Base-by-base conservation (phyloP, 352 stramenopile species). In the Peronospora destructor region DNA sequence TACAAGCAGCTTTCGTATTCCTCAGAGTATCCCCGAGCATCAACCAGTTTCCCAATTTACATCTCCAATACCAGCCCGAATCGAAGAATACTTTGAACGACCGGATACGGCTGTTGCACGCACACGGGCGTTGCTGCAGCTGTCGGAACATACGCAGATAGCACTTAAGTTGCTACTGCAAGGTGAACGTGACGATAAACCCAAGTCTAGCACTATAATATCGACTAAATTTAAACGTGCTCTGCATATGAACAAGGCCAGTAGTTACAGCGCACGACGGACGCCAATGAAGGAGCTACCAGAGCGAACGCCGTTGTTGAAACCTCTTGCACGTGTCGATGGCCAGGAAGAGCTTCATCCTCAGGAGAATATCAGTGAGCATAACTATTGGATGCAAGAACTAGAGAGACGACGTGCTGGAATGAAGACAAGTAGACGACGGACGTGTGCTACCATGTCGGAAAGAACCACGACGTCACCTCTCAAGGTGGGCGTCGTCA, bases 361-460 rank as follows among this genome's bases (percentile, higher is more conserved):
- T 16, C 59, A 73, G 45, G 68, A 75, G 51, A 56, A 61, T 49
- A 49, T 40, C 32, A 61, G 62, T 35, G 64, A 81, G 19, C 66
- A 80, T 55, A 86, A 82, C 49, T 85, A 90, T 62, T 90, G 78
- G 78, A 72, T 84, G 42, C 76, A 81, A 42, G 74, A 90, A 56
- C 72, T 81, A 32, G 73, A 85, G 48, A 62, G 71, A 10, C 72
- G 77, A 42, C 69, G 71, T 2, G 56, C 63, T 2, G 59, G 64
- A 3, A 44, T 71, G 10, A 49, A 46, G 9, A 56, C 50, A 35
- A 71, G 61, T 49, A 56, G 65, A 51, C 58, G 61, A 13, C 61
- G 58, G 37, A 74, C 58, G 19, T 74, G 65, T 48, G 68, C 61
- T 3, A 53, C 61, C n/a, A 58, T 69, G 35, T 61, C 61, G 19